phyloP scores from a whole-genome alignment of 106 monocot genomes.

The Dioscorea zingiberensis region DNA sequence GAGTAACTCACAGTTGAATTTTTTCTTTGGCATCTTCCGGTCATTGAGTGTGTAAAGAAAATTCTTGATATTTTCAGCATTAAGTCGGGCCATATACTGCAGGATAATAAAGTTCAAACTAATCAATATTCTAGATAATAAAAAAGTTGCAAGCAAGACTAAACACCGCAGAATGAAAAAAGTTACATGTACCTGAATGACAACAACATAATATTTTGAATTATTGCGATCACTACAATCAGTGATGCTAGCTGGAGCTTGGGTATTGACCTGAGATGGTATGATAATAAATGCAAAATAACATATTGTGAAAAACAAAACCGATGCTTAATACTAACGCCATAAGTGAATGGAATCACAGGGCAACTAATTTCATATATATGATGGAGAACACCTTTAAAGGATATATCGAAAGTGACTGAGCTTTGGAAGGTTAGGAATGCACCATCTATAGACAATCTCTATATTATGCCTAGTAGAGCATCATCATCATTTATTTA shows the following conservation, averaged over 20 bases:
- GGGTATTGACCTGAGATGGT: constrained; percentile 89
- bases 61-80: constrained; percentile 90
- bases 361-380: too few relatives aligned
- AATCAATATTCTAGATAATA: too few relatives aligned
- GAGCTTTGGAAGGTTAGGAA: too few relatives aligned
- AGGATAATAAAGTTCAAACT: constrained; percentile 4
- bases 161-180: not conserved
- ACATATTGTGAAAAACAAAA: too few relatives aligned
- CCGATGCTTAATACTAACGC: too few relatives aligned
- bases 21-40: constrained; percentile 86
- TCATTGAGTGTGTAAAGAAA: constrained; percentile 81
- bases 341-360: too few relatives aligned
- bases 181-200: constrained; percentile 60
- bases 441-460: too few relatives aligned
- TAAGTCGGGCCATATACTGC: constrained; percentile 83
- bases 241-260: constrained; percentile 56
- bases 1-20: constrained; percentile 79
- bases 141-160: too few relatives aligned
- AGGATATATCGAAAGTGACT: too few relatives aligned
- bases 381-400: too few relatives aligned
- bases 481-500: too few relatives aligned
- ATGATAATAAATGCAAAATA: not conserved
- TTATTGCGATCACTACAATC: constrained; percentile 85
- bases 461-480: too few relatives aligned
- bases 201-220: constrained; percentile 93